Percentiles rank a stretch among this genome's conserved stretches.
Evolutionary conservation across 1,284 basidiomycete genomes (phyloP).

Genomic region (Rhodotorula sp.): DNA sequence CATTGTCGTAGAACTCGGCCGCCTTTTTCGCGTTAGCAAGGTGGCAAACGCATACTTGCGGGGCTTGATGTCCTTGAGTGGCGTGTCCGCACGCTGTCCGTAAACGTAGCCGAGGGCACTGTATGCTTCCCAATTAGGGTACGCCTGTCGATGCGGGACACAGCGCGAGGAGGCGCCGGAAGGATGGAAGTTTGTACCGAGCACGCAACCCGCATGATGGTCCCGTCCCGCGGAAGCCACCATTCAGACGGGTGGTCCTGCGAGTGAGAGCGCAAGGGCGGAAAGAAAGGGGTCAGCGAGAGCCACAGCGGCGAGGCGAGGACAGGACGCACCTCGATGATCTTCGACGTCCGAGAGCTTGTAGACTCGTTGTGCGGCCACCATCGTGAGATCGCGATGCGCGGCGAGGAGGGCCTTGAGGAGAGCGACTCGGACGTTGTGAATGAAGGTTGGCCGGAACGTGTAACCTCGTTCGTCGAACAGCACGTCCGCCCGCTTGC

Average conservation of each 20-base stretch:
- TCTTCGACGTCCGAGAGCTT: slow-evolving; percentile 1
- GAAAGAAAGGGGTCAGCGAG: background rate
- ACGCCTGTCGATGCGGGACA: background rate
- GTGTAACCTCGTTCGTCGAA: too few relatives aligned
- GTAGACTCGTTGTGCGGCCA: background rate
- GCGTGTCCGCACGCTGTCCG: background rate
- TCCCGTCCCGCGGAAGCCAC: too few relatives aligned
- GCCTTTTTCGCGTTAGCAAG: background rate
- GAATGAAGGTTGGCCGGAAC: background rate
- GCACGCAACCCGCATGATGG: too few relatives aligned
- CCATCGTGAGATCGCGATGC: background rate
- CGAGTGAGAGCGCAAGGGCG: background rate
- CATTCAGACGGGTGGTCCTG: too few relatives aligned
- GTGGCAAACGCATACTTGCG: background rate
- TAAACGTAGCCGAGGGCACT: background rate
- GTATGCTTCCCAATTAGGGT: background rate
- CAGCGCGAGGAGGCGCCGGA: background rate
- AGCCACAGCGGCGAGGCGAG: too few relatives aligned
- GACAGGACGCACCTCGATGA: background rate
- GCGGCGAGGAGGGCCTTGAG: background rate
- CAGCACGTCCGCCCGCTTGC: too few relatives aligned
- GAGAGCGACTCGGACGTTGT: background rate
- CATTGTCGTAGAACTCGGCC: slow-evolving; percentile 6
- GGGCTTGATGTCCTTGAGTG: background rate
- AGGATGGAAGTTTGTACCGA: too few relatives aligned